Percentiles rank a stretch among this genome's conserved stretches.
These are phyloP conservation scores for Fusarium tupiense DNA, from an alignment of 2,329 filamentous ascomycete genomes.

Conservation along the genomic window DNA sequence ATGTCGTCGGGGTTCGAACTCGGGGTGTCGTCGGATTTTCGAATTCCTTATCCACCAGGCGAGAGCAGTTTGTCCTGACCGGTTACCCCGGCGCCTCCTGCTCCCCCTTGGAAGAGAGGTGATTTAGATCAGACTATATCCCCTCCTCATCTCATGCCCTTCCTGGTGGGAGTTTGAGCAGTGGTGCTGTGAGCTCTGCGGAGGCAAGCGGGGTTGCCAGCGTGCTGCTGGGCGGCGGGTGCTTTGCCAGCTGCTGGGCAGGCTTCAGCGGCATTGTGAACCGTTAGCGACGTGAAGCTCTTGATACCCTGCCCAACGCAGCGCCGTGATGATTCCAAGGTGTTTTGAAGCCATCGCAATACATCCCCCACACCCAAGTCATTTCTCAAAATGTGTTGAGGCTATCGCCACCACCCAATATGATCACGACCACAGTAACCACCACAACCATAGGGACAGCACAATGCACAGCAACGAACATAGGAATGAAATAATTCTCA, in stretches of 20 bases:
- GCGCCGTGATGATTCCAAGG: constrained; percentile 5
- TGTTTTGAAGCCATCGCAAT: constrained; percentile 22
- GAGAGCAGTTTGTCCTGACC: constrained; percentile 44
- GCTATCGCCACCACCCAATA: constrained; percentile 7
- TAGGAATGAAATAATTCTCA: not conserved
- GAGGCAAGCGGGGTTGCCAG: not conserved
- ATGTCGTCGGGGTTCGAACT: constrained; percentile 28
- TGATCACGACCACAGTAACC: not conserved
- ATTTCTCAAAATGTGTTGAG: not conserved
- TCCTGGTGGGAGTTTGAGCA: not conserved
- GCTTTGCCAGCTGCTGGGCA: not conserved
- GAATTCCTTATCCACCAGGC: constrained; percentile 21
- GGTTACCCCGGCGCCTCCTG: constrained; percentile 41
- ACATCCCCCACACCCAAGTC: not conserved
- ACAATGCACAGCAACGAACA: not conserved
- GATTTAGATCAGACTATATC: constrained; percentile 13
- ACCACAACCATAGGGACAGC: not conserved
- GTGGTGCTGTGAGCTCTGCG: not conserved
- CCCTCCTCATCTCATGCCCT: not conserved
- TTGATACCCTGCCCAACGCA: not conserved
- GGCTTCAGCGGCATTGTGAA: not conserved
- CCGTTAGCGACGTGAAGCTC: constrained; percentile 8
- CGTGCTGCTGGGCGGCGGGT: not conserved
- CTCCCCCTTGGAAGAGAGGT: constrained; percentile 13
- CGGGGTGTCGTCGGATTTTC: not conserved